Base-by-base conservation (phyloP, 176 grass and related monocot species). In the Rhynchospora breviuscula region DNA sequence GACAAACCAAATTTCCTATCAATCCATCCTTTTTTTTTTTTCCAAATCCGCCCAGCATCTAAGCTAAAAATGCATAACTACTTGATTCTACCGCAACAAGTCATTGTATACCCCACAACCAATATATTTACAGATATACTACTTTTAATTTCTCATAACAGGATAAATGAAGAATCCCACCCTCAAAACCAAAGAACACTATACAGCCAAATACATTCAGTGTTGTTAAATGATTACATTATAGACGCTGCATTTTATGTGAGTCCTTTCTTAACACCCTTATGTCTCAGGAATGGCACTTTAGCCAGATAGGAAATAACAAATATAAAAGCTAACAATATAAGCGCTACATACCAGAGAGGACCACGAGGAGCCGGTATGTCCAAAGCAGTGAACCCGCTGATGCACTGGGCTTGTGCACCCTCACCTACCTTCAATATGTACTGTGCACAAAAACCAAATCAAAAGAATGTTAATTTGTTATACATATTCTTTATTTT, bases 351-450 rank as follows among this genome's bases (percentile, higher is more conserved):
- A 81, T 96, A 98, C 92, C 95, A 94, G 66, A 98, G 81, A 48
- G 92, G 95, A 0, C 95, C 95, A 48, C 85, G 90, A 54, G 95
- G 92, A 85, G 86, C 92, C 57, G 95, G 89, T 40, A 94, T 58
- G 71, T 94, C 90, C 85, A 94, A 89, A 66, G 95, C 90, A 59
- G 92, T 90, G 79, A 98, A 93, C 72, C 90, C 95, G 31, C 92
- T 98, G 51, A 98, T 94, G 86, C 95, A 98, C 78, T 93, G 90
- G 33, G 79, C 72, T 44, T 77, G 54, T 76, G 67, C 12, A 14
- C 90, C 92, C 31, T 91, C 87, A 4, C 90, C 87, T 17, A 93
- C 85, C 86, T 93, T 91, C 47, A 96, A 72, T 44, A 96, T 88
- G 17, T 96, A 96, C 93, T 93, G 87, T n/a, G 83, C 6, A 79